Conservation (phyloP, 371 early-diverging fungal species). For the Mucor mucedo region DNA sequence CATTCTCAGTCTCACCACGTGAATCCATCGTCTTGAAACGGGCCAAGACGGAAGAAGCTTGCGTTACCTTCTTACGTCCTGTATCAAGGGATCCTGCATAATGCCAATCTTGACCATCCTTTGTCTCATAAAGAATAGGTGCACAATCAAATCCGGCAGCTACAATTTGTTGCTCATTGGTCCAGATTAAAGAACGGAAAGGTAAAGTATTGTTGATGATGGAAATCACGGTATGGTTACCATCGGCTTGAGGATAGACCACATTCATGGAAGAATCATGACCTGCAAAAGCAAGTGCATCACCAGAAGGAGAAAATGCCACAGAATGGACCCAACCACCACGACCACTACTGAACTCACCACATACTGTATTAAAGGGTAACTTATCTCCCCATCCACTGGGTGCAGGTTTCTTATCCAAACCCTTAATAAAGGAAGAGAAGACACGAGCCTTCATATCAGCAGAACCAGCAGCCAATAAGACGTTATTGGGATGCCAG, state of each 20-base stretch:
- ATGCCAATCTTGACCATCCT: conserved; percentile 70
- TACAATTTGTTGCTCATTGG: conserved; percentile 77
- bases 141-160: conserved; percentile 95
- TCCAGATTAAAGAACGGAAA: conserved; percentile 79
- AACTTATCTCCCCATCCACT: conserved; percentile 94
- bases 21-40: conserved; percentile 95
- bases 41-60: conserved; percentile 72
- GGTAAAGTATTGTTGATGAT: conserved; percentile 78
- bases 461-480: conserved; percentile 92
- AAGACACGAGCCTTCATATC: conserved; percentile 97
- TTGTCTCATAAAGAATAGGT: conserved; percentile 77
- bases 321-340: conserved; percentile 96
- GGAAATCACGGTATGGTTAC: conserved; percentile 56
- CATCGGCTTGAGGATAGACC: conserved; percentile 71
- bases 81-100: conserved; percentile 77
- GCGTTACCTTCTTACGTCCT: conserved; percentile 64
- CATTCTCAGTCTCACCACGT: conserved; percentile 72
- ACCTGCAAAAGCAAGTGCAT: conserved; percentile 85
- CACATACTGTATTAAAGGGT: conserved; percentile 93
- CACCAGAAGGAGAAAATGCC: conserved; percentile 92
- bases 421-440: conserved; percentile 93
- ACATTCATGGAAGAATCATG: conserved; percentile 89
- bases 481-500: conserved; percentile 97
- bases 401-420: conserved; percentile 87
- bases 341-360: conserved; percentile 79